Evolutionary conservation across 345 rosid genomes (phyloP).

Genomic region (Pugionium dolabratum): DNA sequence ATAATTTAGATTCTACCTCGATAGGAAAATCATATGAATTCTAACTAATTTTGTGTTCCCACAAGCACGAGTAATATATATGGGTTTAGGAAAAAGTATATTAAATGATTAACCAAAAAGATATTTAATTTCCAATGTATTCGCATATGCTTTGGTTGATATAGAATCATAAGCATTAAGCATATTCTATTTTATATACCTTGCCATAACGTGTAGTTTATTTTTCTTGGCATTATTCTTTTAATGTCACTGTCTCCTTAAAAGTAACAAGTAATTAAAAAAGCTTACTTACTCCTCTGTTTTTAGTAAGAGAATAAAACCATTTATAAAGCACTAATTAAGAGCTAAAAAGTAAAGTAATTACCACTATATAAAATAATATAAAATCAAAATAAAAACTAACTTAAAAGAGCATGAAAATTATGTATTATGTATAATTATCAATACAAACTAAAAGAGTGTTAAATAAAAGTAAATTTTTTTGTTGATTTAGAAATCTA

Average conservation of each 20-base stretch:
- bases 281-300: no score
- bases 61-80: no score
- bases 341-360: not conserved
- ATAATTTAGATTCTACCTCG: not conserved
- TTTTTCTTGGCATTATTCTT: constrained; percentile 17
- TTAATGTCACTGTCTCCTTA: constrained; percentile 10
- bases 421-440: not conserved
- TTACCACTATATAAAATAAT: not conserved
- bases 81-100: no score
- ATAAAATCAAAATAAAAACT: not conserved
- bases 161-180: constrained; percentile 25
- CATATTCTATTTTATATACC: constrained; percentile 31
- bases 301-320: no score
- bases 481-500: no score
- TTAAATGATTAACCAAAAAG: no score
- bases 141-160: constrained; percentile 32
- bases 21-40: not conserved
- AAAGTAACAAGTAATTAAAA: constrained; percentile 13
- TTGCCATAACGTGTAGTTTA: constrained; percentile 24
- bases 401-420: not conserved
- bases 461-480: no score
- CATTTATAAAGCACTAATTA: not conserved
- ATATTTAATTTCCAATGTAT: not conserved
- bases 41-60: no score
- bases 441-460: not conserved